Evolutionary conservation across 306 rosid genomes (phyloP).

Genomic region (Sindora glabra): DNA sequence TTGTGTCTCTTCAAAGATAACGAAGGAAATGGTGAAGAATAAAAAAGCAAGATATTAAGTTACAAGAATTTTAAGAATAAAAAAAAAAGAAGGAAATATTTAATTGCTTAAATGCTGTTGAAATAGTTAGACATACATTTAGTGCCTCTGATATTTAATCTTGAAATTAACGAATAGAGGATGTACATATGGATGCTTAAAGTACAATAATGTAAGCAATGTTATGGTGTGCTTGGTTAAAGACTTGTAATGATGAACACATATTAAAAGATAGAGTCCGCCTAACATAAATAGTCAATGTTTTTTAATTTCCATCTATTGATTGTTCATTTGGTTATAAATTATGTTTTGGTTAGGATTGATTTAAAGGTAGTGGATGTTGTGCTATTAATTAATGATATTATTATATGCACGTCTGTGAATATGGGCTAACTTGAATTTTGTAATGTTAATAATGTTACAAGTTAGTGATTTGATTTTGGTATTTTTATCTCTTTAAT

Average conservation of each 20-base stretch:
- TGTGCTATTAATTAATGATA: conserved; percentile 47
- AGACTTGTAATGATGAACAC: conserved; percentile 41
- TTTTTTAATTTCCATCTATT: too few species aligned
- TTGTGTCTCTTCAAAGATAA: conserved; percentile 7
- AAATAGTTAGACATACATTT: conserved; percentile 31
- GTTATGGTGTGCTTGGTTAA: conserved; percentile 15
- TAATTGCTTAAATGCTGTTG: conserved; percentile 75
- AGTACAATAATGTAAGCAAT: neutral
- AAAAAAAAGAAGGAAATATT: conserved; percentile 12
- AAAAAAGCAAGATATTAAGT: neutral
- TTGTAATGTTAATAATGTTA: too few species aligned
- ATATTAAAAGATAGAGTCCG: conserved; percentile 26
- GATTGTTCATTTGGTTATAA: too few species aligned
- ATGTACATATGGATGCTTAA: conserved; percentile 11
- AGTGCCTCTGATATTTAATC: conserved; percentile 57
- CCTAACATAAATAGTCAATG: conserved; percentile 24
- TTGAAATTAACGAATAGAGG: conserved; percentile 19
- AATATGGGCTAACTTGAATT: too few species aligned
- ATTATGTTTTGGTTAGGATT: neutral
- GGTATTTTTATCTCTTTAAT: too few species aligned
- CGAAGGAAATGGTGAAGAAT: conserved; percentile 4
- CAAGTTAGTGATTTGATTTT: too few species aligned
- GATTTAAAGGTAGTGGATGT: conserved; percentile 44
- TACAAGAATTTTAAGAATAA: conserved; percentile 18
- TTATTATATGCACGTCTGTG: too few species aligned